Evolutionary conservation across 345 rosid species (phyloP).

Genomic region (Psidium friedrichsthalianum): DNA sequence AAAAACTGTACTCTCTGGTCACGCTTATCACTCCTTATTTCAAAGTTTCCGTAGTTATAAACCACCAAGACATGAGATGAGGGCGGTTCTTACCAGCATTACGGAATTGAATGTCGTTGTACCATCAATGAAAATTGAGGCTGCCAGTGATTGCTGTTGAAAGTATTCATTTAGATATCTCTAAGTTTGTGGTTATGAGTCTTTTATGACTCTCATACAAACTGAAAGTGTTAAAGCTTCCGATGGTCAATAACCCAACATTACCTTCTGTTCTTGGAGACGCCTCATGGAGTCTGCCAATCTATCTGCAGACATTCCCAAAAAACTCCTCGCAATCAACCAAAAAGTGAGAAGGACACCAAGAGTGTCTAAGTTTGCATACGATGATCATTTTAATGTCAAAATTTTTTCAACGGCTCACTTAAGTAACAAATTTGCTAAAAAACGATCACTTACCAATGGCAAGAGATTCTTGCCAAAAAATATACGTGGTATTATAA

Average conservation of each 20-base stretch:
- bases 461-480: too few species aligned
- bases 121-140: slow-evolving; percentile 41
- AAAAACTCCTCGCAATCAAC: slow-evolving; percentile 41
- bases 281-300: slow-evolving; percentile 33
- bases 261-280: slow-evolving; percentile 10
- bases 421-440: too few species aligned
- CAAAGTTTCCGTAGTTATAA: not conserved
- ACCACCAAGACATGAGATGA: not conserved
- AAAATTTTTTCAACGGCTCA: too few species aligned
- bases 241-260: not conserved
- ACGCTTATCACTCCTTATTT: not conserved
- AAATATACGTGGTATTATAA: too few species aligned
- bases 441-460: too few species aligned
- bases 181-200: not conserved
- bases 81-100: slow-evolving; percentile 38
- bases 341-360: slow-evolving; percentile 2
- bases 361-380: too few species aligned
- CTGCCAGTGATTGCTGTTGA: slow-evolving; percentile 51
- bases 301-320: slow-evolving; percentile 48
- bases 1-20: not conserved
- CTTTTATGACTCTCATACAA: not conserved
- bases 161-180: not conserved
- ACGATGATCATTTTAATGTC: too few species aligned
- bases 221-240: not conserved
- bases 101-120: slow-evolving; percentile 69